These are phyloP conservation scores for Melanogaster broomeanus DNA, from an alignment of 768 basidiomycete species.

Conservation along the genomic window DNA sequence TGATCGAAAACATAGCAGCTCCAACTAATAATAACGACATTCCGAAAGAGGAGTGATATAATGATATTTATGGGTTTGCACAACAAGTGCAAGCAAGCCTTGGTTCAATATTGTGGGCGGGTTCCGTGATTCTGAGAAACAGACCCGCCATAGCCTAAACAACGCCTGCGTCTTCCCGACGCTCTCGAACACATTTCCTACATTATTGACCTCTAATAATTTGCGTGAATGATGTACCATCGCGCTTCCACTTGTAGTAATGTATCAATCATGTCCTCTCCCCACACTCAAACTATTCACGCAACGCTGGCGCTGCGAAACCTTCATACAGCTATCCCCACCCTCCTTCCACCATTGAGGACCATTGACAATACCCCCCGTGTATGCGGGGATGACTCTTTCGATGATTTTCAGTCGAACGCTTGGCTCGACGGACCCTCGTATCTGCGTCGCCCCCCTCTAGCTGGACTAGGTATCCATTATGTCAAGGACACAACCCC, in stretches of 20 bases:
- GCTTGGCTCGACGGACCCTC: conserved; percentile 18
- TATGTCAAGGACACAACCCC: conserved; percentile 1
- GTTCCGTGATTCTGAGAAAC: not conserved
- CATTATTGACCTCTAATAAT: conserved; percentile 7
- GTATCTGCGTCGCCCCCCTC: conserved; percentile 11
- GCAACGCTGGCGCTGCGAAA: conserved; percentile 36
- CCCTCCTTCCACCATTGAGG: conserved; percentile 30
- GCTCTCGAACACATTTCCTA: conserved; percentile 4
- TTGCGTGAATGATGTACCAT: conserved; percentile 22
- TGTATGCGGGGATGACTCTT: not conserved
- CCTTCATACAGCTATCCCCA: conserved; percentile 15
- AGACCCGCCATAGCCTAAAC: conserved; percentile 10
- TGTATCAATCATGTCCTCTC: conserved; percentile 5
- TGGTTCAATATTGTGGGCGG: not conserved
- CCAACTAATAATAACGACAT: conserved; percentile 1
- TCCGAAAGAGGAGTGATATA: conserved; percentile 23
- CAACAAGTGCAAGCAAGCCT: conserved; percentile 26
- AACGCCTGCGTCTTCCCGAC: conserved; percentile 2
- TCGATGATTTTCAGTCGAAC: conserved; percentile 34
- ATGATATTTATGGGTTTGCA: conserved; percentile 9
- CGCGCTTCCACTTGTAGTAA: conserved; percentile 25
- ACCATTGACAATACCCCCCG: conserved; percentile 9
- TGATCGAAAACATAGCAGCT: conserved; percentile 17
- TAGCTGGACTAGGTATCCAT: conserved; percentile 31
- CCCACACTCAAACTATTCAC: conserved; percentile 12